Percentiles rank a stretch among this genome's conserved stretches.
phyloP scores from a whole-genome alignment of 495 filamentous ascomycete genomes.

The Trichoderma orchidacearum region DNA sequence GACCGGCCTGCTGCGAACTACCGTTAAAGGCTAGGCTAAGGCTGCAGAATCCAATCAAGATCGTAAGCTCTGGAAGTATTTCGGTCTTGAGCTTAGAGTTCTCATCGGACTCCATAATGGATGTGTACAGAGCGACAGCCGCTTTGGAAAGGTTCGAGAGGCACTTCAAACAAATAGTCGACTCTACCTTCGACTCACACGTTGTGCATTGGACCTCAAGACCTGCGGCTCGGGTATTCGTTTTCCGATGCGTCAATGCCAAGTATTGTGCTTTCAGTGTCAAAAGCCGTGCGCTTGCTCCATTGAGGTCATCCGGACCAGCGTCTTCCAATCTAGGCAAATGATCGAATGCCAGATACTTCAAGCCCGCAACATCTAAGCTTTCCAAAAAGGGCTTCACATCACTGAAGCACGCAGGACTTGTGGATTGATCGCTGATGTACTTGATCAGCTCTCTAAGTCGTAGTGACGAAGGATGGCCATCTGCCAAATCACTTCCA shows the following conservation, averaged over 20 bases:
- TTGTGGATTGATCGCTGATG: conserved; percentile 17
- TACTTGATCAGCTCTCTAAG: conserved; percentile 14
- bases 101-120: neutral
- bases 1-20: neutral
- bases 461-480: neutral
- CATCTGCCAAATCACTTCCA: conserved; percentile 12
- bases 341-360: conserved; percentile 10
- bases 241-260: neutral
- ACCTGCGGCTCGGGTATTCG: neutral
- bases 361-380: conserved; percentile 15
- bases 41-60: conserved; percentile 2
- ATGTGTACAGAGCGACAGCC: neutral
- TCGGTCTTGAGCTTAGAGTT: neutral
- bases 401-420: conserved; percentile 18
- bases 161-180: neutral
- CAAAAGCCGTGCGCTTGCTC: neutral
- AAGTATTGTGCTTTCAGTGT: neutral
- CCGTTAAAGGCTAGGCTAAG: neutral
- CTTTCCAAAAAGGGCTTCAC: conserved; percentile 18
- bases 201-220: neutral
- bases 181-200: neutral
- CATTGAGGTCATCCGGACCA: neutral
- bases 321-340: neutral
- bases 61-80: neutral
- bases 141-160: neutral